A percentile compares a stretch with the other conserved stretches of the same genome.
Conservation (phyloP, 2,329 filamentous ascomycete species). For the Colletotrichum horii region DNA sequence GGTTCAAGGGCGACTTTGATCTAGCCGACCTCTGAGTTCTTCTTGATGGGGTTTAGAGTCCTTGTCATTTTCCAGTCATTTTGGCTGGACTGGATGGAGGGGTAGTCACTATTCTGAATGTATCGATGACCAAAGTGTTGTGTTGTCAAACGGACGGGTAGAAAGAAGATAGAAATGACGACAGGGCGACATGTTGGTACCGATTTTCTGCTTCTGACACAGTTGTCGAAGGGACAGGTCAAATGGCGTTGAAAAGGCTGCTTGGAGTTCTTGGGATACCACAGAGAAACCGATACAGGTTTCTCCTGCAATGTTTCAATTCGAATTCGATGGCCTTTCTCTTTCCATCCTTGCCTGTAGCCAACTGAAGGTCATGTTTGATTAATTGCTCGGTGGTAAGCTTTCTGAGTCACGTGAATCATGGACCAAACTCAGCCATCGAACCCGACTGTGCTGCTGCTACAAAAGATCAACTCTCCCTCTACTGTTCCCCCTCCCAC, state of each 20-base stretch:
- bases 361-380: neutral
- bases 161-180: neutral
- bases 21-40: slow-evolving; percentile 40
- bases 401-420: neutral
- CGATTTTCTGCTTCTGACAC: neutral
- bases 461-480: neutral
- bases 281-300: neutral
- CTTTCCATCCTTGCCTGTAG: neutral
- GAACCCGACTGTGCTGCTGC: too few relatives aligned
- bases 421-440: neutral
- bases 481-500: neutral
- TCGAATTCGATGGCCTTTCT: neutral
- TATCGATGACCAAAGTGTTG: neutral
- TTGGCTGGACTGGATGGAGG: neutral
- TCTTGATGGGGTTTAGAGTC: neutral
- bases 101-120: neutral
- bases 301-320: neutral
- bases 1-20: slow-evolving; percentile 66
- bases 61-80: neutral
- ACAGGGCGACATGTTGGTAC: neutral
- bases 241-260: neutral
- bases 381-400: neutral
- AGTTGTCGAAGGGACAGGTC: neutral
- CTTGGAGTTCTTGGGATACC: neutral
- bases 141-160: neutral